A percentile compares a stretch with the other conserved stretches of the same genome.
Conservation (phyloP, 768 basidiomycete genomes). For the Suillus paluster region DNA sequence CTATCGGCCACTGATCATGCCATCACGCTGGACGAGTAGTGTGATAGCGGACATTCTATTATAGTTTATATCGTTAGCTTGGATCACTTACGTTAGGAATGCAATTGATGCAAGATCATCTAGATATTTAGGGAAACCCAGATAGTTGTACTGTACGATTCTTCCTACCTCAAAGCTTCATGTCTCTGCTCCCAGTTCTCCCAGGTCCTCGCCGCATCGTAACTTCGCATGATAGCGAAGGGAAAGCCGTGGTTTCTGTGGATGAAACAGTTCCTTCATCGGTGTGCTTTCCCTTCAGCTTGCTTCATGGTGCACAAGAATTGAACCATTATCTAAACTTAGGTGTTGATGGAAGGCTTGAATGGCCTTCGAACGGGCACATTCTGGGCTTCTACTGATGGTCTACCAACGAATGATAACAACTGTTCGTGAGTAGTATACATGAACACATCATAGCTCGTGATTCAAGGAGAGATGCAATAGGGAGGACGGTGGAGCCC, state of each 20-base stretch:
- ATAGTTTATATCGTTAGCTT: neutral
- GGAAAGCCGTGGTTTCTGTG: conserved; percentile 44
- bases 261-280: conserved; percentile 31
- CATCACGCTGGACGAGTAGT: neutral
- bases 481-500: conserved; percentile 56
- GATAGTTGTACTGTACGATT: neutral
- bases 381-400: conserved; percentile 56
- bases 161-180: neutral
- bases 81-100: neutral
- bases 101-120: neutral
- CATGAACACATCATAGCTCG: neutral
- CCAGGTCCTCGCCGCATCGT: conserved; percentile 54
- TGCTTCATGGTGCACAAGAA: conserved; percentile 11
- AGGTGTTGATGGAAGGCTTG: neutral
- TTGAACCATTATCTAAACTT: neutral
- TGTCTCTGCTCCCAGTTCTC: conserved; percentile 25
- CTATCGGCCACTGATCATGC: neutral
- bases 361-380: conserved; percentile 22
- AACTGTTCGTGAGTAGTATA: conserved; percentile 44
- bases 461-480: neutral
- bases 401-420: conserved; percentile 58
- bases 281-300: conserved; percentile 34
- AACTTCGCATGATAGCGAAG: conserved; percentile 50
- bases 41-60: neutral
- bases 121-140: neutral